phyloP scores from a whole-genome alignment of 768 basidiomycete species.

The Lanmaoa pseudosensibilis region DNA sequence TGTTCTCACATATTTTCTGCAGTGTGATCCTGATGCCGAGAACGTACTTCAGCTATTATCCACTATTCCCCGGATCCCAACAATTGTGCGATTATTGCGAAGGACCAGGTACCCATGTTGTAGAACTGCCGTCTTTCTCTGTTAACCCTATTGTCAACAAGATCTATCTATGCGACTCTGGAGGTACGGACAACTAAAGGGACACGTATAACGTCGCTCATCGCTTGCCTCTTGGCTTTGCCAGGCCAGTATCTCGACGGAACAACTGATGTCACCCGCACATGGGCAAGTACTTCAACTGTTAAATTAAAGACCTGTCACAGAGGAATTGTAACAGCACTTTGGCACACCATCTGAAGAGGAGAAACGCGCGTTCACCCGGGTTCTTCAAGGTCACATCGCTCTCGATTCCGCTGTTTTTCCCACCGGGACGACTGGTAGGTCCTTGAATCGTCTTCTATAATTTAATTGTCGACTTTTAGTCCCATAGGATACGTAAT shows the following conservation, averaged over 20 bases:
- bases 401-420: conserved; percentile 84
- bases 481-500: conserved; percentile 49
- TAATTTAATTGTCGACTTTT: not conserved
- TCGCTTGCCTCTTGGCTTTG: not conserved
- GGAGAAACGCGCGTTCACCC: conserved; percentile 86
- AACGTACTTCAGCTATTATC: conserved; percentile 66
- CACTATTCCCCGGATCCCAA: conserved; percentile 84
- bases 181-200: conserved; percentile 47
- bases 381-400: conserved; percentile 90
- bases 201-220: not conserved
- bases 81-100: conserved; percentile 71
- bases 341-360: conserved; percentile 83
- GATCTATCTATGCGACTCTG: conserved; percentile 85
- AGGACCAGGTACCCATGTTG: conserved; percentile 56
- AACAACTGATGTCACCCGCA: conserved; percentile 93
- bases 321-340: conserved; percentile 50
- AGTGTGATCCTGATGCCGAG: not conserved
- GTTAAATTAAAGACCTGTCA: not conserved
- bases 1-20: conserved; percentile 14
- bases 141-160: conserved; percentile 42
- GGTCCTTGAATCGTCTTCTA: conserved; percentile 6
- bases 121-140: not conserved
- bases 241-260: conserved; percentile 86
- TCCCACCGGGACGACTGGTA: conserved; percentile 77
- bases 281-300: conserved; percentile 55